Percentiles rank a stretch among this genome's conserved stretches.
These are phyloP conservation scores for Aspergillus fijiensis DNA, from an alignment of 2,329 filamentous ascomycete genomes.

Conservation along the genomic window DNA sequence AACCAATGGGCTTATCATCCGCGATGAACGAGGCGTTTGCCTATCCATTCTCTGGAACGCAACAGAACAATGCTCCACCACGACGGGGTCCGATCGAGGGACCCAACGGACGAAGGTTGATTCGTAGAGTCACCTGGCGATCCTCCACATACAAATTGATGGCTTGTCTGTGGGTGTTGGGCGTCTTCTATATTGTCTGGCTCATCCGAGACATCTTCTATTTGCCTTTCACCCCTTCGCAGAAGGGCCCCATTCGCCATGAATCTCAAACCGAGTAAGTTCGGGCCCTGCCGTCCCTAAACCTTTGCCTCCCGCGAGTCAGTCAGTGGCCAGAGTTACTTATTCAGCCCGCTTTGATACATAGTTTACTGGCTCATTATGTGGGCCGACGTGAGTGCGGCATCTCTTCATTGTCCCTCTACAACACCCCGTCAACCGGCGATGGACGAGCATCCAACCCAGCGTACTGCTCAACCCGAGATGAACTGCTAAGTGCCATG, in stretches of 20 bases:
- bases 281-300: slow-evolving; percentile 6
- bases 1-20: slow-evolving; percentile 27
- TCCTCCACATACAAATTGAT: slow-evolving; percentile 45
- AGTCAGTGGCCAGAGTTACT: slow-evolving; percentile 15
- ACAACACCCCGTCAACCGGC: slow-evolving; percentile 27
- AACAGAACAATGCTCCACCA: slow-evolving; percentile 24
- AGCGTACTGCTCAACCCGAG: slow-evolving; percentile 36
- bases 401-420: slow-evolving; percentile 37
- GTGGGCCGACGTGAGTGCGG: slow-evolving; percentile 39
- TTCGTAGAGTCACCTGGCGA: slow-evolving; percentile 44
- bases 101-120: slow-evolving; percentile 40
- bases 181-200: slow-evolving; percentile 43
- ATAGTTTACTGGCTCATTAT: slow-evolving; percentile 38
- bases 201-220: slow-evolving; percentile 42
- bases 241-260: slow-evolving; percentile 10
- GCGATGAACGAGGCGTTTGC: slow-evolving; percentile 36
- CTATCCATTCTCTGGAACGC: slow-evolving; percentile 33
- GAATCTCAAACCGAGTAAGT: slow-evolving; percentile 26
- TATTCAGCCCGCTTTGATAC: slow-evolving; percentile 14
- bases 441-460: slow-evolving; percentile 16
- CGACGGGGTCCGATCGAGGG: slow-evolving; percentile 42
- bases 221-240: slow-evolving; percentile 32
- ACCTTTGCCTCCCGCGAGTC: neutral
- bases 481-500: slow-evolving; percentile 41
- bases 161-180: slow-evolving; percentile 42